Conservation (phyloP, 768 basidiomycete genomes). For the Pisolithus sp. region DNA sequence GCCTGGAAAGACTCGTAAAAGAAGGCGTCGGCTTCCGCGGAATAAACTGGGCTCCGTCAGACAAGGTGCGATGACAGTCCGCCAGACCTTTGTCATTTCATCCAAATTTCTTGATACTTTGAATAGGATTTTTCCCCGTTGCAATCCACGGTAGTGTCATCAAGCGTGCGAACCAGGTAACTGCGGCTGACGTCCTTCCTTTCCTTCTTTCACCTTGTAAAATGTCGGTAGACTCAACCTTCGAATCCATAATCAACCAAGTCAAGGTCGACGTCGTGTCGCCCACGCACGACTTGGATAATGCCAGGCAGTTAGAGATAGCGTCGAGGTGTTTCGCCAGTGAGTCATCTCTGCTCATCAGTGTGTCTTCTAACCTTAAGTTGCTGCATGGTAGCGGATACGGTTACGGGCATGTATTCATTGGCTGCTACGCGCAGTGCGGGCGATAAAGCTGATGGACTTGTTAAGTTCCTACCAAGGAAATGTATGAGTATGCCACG, state of each 20-base stretch:
- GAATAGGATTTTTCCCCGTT: neutral
- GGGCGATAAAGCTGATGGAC: neutral
- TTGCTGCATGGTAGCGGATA: constrained; percentile 34
- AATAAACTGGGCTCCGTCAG: too few relatives aligned
- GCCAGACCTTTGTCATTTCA: too few relatives aligned
- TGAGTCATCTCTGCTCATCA: constrained; percentile 28
- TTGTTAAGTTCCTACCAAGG: constrained; percentile 56
- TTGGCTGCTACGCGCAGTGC: neutral
- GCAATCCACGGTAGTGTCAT: neutral
- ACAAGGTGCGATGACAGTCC: too few relatives aligned
- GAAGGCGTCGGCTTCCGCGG: too few relatives aligned
- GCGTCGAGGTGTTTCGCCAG: constrained; percentile 68
- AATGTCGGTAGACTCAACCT: constrained; percentile 13
- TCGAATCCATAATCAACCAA: constrained; percentile 28
- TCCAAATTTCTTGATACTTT: too few relatives aligned
- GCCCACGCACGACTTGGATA: constrained; percentile 48
- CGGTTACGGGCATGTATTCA: constrained; percentile 35
- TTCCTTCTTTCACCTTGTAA: neutral
- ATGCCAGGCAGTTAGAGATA: constrained; percentile 45
- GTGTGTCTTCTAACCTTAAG: neutral
- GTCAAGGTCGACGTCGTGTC: constrained; percentile 59
- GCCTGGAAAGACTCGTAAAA: too few relatives aligned
- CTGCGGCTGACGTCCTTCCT: too few relatives aligned
- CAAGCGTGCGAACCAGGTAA: too few relatives aligned
- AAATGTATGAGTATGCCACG: constrained; percentile 74